These are phyloP conservation scores for Xylaria longipes DNA, from an alignment of 495 filamentous ascomycete genomes.

Conservation along the genomic window DNA sequence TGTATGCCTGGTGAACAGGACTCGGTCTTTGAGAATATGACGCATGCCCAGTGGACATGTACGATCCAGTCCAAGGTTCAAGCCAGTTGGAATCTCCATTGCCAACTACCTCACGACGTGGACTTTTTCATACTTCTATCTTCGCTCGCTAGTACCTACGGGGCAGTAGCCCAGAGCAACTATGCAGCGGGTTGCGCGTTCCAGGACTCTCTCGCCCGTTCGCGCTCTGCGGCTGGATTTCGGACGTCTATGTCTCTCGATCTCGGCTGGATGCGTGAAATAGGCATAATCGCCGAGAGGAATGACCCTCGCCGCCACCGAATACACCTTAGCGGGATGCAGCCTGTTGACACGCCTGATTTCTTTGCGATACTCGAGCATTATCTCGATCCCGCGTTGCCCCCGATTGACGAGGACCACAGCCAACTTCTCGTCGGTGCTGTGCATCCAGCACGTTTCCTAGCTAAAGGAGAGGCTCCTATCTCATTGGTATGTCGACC, in stretches of 20 bases:
- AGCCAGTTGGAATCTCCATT: slow-evolving; percentile 44
- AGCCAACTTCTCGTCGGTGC: neutral
- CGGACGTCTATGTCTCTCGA: slow-evolving; percentile 40
- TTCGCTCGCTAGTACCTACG: neutral
- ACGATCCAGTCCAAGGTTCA: slow-evolving; percentile 45
- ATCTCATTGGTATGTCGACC: neutral
- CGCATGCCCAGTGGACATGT: neutral
- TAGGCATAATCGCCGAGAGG: neutral
- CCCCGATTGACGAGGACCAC: neutral
- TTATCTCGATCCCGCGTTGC: neutral
- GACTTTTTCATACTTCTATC: slow-evolving; percentile 59
- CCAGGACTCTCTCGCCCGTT: neutral
- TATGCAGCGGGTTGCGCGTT: neutral
- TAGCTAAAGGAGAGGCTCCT: neutral
- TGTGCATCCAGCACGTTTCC: neutral
- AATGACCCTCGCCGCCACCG: neutral
- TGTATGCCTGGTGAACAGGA: neutral
- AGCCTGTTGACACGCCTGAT: neutral
- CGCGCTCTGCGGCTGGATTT: neutral
- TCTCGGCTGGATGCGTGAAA: neutral
- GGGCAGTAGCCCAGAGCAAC: neutral
- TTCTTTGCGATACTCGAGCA: neutral
- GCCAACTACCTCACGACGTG: slow-evolving; percentile 38
- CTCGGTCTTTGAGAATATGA: neutral
- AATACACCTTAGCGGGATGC: neutral